Evolutionary conservation across 2,329 filamentous ascomycete genomes (phyloP), one percentile per base, ranked within the genome.

Genomic region (Aureobasidium lini): DNA sequence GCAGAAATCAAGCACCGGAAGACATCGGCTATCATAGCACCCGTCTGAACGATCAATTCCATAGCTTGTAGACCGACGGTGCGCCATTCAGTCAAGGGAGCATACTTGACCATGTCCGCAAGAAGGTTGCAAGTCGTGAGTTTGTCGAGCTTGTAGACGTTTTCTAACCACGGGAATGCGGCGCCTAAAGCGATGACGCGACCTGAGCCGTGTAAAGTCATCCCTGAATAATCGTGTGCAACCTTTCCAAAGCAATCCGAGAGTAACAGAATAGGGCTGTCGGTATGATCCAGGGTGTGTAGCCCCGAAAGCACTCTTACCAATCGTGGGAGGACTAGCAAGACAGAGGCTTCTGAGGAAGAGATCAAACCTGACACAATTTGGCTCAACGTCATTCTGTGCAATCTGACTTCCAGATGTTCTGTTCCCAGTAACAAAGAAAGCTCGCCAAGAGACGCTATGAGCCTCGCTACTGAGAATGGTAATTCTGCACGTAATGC

Each of bases 101-200:
- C 65, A 7, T 48, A 54, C 32, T 64, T 59, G 1, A 71, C 13
- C 11, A 60, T 43, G 9, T 42, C 29, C n/a, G 43, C 47, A 10
- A 59, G 46, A n/a, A 34, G 28, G n/a, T 50, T 34, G 18, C 46
- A 59, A 13, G 29, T 23, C 18, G n/a, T 11, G 6, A 16, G 16
- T n/a, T 7, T 34, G 18, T 57, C n/a, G 34, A 43, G 39, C 6
- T 8, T 5, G 18, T 49, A 59, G n/a, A 43, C n/a, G 5, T 28
- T n/a, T 53, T 72, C 71, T 28, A 66, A 65, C 40, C 43, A 43
- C 29, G 42, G 40, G 8, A 61, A 47, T 3, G 47, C 40, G 6
- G 75, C 71, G 10, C 76, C 77, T 0, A 79, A 67, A 8, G 76
- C 77, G 43, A 79, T 71, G 1, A 72, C 73, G 63, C 75, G 70